Percentiles rank a stretch among this genome's conserved stretches.
Conservation (phyloP, 1,284 basidiomycete species). For the Erythrobasidium hasegawianum region DNA sequence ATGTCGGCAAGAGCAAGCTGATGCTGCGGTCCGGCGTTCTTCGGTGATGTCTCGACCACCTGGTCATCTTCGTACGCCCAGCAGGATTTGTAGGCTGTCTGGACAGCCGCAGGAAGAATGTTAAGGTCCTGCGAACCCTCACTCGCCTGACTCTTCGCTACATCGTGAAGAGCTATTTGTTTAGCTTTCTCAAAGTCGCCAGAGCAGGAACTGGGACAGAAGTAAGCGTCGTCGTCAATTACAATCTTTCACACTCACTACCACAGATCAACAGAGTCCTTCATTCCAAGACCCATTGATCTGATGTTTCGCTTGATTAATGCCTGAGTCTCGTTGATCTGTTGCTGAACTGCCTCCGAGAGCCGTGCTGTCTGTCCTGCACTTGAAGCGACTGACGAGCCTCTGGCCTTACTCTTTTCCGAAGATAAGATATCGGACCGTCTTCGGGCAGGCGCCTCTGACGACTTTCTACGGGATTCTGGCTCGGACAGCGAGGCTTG, state of each 20-base stretch:
- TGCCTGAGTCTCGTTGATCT: not conserved
- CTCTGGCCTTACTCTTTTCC: not conserved
- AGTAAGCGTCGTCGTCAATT: too few relatives aligned
- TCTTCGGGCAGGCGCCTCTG: too few relatives aligned
- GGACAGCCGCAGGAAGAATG: not conserved
- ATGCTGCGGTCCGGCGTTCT: not conserved
- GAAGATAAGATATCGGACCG: not conserved
- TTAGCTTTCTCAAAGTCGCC: constrained; percentile 17
- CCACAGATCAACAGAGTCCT: constrained; percentile 21
- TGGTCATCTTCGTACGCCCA: constrained; percentile 24
- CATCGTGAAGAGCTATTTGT: constrained; percentile 8
- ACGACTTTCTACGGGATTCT: too few relatives aligned
- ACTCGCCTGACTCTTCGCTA: not conserved
- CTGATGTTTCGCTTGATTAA: not conserved
- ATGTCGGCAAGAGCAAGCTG: constrained; percentile 4
- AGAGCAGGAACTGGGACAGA: constrained; percentile 17
- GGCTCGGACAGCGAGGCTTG: too few relatives aligned
- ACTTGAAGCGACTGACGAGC: not conserved
- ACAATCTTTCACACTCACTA: constrained; percentile 3
- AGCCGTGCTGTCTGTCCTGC: too few relatives aligned
- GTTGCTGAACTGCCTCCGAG: too few relatives aligned
- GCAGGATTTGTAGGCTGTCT: constrained; percentile 6
- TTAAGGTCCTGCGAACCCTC: not conserved
- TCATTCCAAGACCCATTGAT: not conserved
- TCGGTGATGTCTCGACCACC: not conserved